Evolutionary conservation across 1,139 yeast species (phyloP), one percentile per base, ranked within the genome.

Genomic region (Sugiyamaella castrensis): DNA sequence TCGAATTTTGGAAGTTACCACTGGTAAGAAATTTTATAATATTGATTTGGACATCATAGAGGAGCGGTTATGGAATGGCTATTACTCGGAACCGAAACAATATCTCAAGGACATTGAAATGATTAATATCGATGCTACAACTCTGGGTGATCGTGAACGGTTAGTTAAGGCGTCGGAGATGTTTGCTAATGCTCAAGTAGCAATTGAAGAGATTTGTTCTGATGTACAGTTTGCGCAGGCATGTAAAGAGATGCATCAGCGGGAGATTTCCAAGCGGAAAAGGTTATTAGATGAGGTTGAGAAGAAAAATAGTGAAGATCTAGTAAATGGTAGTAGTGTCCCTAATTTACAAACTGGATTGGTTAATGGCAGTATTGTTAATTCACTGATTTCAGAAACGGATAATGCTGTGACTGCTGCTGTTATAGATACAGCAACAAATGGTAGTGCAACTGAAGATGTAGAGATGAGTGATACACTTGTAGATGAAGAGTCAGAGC

Each of bases 61-160:
- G 62, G 98, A 92, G 63, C 76, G 98, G 51, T 71, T 94, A 49
- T 92, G 98, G 98, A 92, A 92, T 67, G 98, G 98, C 0, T 92
- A 71, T 65, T 92, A 94, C 63, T 84, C 91, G 31, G 97, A 91
- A 60, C 97, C 98, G 11, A 84, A 81, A 57, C 98, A 92, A 64
- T 91, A 87, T 63, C 69, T 91, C 58, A 80, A 77, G 58, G 98
- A 94, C 63, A 77, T 94, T 44, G 87, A 82, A 63, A 76, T 86
- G 80, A 91, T 94, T 41, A 84, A 87, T 40, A 75, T 76, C 40
- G 99, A 94, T 69, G 79, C 95, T 0, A 74, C 77, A 29, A 80
- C 83, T 0, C 70, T 77, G 7, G 89, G 87, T 1, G 98, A 91
- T 57, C 76, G 98, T 43, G 98, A 92, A 54, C 72, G 96, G 46